Evolutionary conservation across 2,329 filamentous ascomycete genomes (phyloP).

Genomic region (Diaporthe eres): DNA sequence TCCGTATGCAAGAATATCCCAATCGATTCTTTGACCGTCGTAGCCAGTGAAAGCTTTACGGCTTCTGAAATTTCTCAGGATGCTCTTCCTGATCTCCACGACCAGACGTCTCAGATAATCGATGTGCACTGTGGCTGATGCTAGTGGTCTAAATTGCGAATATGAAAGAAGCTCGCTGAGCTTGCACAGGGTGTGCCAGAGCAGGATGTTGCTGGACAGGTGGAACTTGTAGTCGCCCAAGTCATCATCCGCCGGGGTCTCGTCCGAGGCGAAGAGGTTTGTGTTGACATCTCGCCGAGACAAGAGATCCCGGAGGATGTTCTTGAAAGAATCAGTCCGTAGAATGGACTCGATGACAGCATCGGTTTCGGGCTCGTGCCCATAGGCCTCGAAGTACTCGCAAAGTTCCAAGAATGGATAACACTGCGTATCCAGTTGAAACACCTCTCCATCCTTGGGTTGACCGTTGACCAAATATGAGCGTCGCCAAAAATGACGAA

Average conservation of each 20-base stretch:
- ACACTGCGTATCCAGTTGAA: slow-evolving; percentile 45
- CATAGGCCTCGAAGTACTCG: slow-evolving; percentile 40
- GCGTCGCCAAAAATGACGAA: slow-evolving; percentile 42
- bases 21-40: not conserved
- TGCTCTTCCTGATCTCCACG: not conserved
- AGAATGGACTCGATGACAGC: slow-evolving; percentile 34
- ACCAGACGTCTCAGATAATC: not conserved
- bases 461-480: slow-evolving; percentile 44
- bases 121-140: too few species aligned
- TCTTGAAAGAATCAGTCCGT: slow-evolving; percentile 19
- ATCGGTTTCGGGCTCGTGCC: not conserved
- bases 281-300: slow-evolving; percentile 20
- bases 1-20: slow-evolving; percentile 41
- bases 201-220: slow-evolving; percentile 44
- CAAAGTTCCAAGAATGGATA: slow-evolving; percentile 46
- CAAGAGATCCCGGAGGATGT: slow-evolving; percentile 38
- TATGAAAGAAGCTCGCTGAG: slow-evolving; percentile 23
- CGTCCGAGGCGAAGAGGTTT: slow-evolving; percentile 43
- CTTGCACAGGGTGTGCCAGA: slow-evolving; percentile 42
- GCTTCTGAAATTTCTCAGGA: not conserved
- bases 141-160: not conserved
- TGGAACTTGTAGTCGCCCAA: slow-evolving; percentile 41
- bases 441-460: slow-evolving; percentile 44
- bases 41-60: too few species aligned
- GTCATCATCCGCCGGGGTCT: slow-evolving; percentile 44